Evolutionary conservation across 495 filamentous ascomycete genomes (phyloP).

Genomic region (Annulohypoxylon stygium): DNA sequence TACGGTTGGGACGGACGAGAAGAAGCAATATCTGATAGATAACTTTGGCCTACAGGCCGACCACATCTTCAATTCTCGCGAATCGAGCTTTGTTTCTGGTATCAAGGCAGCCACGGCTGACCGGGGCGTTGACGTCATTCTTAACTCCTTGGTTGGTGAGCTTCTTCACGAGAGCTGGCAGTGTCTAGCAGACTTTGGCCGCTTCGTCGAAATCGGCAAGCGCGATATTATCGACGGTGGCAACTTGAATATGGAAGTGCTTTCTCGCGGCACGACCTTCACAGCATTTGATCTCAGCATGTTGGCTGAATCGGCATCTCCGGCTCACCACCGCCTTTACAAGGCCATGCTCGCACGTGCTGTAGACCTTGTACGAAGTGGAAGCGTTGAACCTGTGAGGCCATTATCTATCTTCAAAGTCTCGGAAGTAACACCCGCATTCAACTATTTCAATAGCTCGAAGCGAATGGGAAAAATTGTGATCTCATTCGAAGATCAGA

Average conservation of each 20-base stretch:
- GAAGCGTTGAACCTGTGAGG: constrained; percentile 22
- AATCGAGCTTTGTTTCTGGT: constrained; percentile 52
- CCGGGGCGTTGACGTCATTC: constrained; percentile 65
- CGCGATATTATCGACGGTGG: constrained; percentile 45
- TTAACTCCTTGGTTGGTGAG: constrained; percentile 67
- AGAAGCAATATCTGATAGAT: constrained; percentile 56
- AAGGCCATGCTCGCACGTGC: constrained; percentile 2
- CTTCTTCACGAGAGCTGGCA: constrained; percentile 60
- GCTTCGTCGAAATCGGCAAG: constrained; percentile 66
- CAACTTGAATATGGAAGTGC: constrained; percentile 51
- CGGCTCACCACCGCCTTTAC: not conserved
- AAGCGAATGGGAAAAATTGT: constrained; percentile 34
- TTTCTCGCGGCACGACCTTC: constrained; percentile 46
- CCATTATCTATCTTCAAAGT: constrained; percentile 54
- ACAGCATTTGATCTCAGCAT: constrained; percentile 47
- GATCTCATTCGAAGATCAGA: constrained; percentile 27
- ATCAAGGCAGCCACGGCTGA: constrained; percentile 59
- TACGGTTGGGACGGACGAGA: constrained; percentile 59
- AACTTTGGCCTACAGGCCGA: constrained; percentile 57
- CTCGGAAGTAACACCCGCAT: constrained; percentile 46
- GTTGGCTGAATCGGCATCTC: constrained; percentile 16
- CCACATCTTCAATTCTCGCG: constrained; percentile 62
- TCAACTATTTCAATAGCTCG: constrained; percentile 20
- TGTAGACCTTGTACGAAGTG: constrained; percentile 30
- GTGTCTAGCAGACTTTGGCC: constrained; percentile 62